A percentile compares a stretch with the other conserved stretches of the same genome.
Conservation (phyloP, 208 protist species). For the Trypanosoma theileri region DNA sequence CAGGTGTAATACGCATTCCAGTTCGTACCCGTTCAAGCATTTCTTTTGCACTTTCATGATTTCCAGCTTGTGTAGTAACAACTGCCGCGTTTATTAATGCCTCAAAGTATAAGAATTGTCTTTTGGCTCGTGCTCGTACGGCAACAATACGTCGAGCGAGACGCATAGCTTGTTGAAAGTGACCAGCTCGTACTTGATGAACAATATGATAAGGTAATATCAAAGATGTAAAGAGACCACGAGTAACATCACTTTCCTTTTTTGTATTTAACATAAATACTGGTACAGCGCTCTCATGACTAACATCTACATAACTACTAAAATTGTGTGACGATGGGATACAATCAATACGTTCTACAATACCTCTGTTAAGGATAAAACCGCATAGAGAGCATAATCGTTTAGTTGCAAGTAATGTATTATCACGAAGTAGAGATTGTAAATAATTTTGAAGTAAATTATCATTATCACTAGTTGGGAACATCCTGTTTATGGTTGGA, state of each 20-base stretch:
- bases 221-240: conserved; percentile 3
- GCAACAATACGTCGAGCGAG: conserved; percentile 23
- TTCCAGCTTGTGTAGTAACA: conserved; percentile 6
- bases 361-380: conserved; percentile 37
- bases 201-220: conserved; percentile 27
- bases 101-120: conserved; percentile 20
- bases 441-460: conserved; percentile 14
- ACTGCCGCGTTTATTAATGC: conserved; percentile 3
- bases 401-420: conserved; percentile 32
- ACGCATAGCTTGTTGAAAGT: background rate
- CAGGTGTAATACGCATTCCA: conserved; percentile 8
- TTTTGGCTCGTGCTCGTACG: conserved; percentile 18
- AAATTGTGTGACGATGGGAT: conserved; percentile 44
- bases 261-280: conserved; percentile 7
- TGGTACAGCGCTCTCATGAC: conserved; percentile 7
- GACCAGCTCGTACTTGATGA: conserved; percentile 22
- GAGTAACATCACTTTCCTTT: conserved; percentile 9
- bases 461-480: conserved; percentile 31
- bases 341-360: conserved; percentile 34
- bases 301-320: conserved; percentile 21
- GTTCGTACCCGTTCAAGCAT: conserved; percentile 6
- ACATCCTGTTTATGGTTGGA: conserved; percentile 37
- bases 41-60: conserved; percentile 1
- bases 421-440: conserved; percentile 22
- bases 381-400: conserved; percentile 49